Percentiles rank a stretch among this genome's conserved stretches.
These are phyloP conservation scores for Groenewaldozyma salmanticensis DNA, from an alignment of 805 yeast species.

Conservation along the genomic window DNA sequence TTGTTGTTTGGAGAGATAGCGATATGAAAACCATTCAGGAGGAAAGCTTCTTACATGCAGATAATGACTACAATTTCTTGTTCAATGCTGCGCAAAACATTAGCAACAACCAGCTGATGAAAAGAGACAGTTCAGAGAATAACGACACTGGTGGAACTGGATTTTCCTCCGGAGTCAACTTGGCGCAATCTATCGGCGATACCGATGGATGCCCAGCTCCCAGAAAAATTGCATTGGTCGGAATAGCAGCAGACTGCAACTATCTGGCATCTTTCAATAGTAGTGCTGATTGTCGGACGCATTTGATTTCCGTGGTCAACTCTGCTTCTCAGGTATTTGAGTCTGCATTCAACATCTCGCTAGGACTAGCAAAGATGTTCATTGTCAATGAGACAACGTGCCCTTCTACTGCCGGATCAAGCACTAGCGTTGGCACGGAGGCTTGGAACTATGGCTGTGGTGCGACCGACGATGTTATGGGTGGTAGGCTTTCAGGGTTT, in stretches of 20 bases:
- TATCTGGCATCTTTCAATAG: slow-evolving; percentile 22
- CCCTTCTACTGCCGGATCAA: slow-evolving; percentile 11
- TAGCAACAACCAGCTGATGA: not conserved
- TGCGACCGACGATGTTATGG: slow-evolving; percentile 14
- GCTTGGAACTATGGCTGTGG: slow-evolving; percentile 24
- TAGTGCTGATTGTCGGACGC: slow-evolving; percentile 20
- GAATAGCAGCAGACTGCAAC: slow-evolving; percentile 30
- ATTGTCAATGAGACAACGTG: slow-evolving; percentile 21
- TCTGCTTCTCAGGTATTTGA: slow-evolving; percentile 28
- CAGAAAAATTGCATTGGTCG: slow-evolving; percentile 27
- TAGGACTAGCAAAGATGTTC: slow-evolving; percentile 25
- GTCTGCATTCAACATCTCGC: slow-evolving; percentile 27
- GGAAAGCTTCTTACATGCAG: slow-evolving; percentile 4
- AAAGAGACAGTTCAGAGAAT: slow-evolving; percentile 1
- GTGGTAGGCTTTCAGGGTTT: slow-evolving; percentile 22
- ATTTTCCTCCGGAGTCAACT: slow-evolving; percentile 18
- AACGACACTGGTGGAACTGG: slow-evolving; percentile 21
- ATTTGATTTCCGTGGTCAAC: slow-evolving; percentile 25
- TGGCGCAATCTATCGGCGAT: slow-evolving; percentile 22
- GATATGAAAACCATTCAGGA: slow-evolving; percentile 16
- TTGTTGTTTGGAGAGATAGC: slow-evolving; percentile 23
- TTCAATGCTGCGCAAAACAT: not conserved
- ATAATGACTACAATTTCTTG: slow-evolving; percentile 8
- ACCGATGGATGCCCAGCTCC: slow-evolving; percentile 26
- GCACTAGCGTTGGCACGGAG: not conserved